phyloP scores from a whole-genome alignment of 495 filamentous ascomycete species.

The Glutinoglossum americanum region DNA sequence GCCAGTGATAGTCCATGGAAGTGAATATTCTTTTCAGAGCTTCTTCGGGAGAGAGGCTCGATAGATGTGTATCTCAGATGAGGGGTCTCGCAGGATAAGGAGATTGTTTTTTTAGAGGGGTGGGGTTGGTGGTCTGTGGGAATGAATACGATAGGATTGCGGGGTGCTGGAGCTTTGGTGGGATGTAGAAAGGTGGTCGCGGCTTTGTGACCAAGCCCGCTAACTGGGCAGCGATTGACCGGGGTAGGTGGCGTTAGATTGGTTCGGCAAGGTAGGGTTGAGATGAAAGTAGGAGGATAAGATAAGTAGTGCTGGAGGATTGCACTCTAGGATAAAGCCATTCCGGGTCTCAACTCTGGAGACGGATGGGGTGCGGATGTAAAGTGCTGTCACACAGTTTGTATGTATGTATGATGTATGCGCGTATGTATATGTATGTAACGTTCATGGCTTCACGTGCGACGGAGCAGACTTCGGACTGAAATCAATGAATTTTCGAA shows the following conservation, averaged over 20 bases:
- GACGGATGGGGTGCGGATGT: background rate
- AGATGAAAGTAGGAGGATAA: too few species aligned
- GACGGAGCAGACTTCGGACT: too few species aligned
- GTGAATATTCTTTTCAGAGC: slow-evolving; percentile 5
- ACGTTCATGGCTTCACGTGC: too few species aligned
- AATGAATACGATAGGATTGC: background rate
- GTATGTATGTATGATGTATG: too few species aligned
- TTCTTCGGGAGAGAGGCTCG: slow-evolving; percentile 2
- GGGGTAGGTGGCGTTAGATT: background rate
- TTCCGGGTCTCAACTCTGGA: background rate
- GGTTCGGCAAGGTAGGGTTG: background rate
- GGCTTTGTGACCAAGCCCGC: background rate
- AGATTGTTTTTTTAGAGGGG: background rate
- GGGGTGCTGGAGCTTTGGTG: background rate
- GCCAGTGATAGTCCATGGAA: slow-evolving; percentile 40
- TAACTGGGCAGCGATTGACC: background rate
- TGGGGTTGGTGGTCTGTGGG: background rate
- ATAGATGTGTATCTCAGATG: background rate
- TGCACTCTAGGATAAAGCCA: background rate
- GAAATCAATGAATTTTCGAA: too few species aligned
- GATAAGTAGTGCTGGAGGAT: too few species aligned
- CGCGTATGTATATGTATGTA: too few species aligned
- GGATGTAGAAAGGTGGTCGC: too few species aligned
- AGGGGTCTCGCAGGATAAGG: background rate
- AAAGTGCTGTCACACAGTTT: too few species aligned